Evolutionary conservation across 2,329 filamentous ascomycete species (phyloP).

Genomic region (Alternaria sp.): DNA sequence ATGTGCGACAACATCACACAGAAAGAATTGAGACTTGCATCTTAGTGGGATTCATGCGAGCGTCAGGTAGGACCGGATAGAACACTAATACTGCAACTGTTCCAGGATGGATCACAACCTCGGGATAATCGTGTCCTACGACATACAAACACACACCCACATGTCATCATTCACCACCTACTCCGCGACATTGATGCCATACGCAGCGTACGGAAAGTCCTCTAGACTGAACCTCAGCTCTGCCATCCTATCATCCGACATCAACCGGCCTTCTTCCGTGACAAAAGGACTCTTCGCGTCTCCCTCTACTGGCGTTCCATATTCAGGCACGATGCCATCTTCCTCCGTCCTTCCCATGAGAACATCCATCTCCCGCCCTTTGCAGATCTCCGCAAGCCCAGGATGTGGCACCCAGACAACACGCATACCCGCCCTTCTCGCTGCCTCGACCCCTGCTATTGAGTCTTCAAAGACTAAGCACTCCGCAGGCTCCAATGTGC

Average conservation of each 20-base stretch:
- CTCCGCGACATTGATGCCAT: neutral
- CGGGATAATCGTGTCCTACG: too few relatives aligned
- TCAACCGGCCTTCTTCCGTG: neutral
- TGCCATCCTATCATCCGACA: slow-evolving; percentile 2
- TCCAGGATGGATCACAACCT: too few relatives aligned
- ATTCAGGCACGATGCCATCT: neutral
- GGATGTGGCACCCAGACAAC: slow-evolving; percentile 10
- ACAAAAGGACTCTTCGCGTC: too few relatives aligned
- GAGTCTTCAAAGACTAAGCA: slow-evolving; percentile 13
- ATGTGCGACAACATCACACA: too few relatives aligned
- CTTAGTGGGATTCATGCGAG: too few relatives aligned
- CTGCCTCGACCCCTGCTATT: slow-evolving; percentile 5
- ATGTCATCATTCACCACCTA: too few relatives aligned
- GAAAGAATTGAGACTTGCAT: too few relatives aligned
- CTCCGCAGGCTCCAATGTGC: neutral
- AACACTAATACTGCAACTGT: too few relatives aligned
- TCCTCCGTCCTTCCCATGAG: slow-evolving; percentile 9
- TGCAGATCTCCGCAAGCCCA: slow-evolving; percentile 4
- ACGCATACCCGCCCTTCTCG: neutral
- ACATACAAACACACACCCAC: too few relatives aligned
- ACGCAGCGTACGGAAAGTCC: neutral
- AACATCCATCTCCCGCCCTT: slow-evolving; percentile 7
- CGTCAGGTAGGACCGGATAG: too few relatives aligned
- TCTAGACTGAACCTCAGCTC: slow-evolving; percentile 1
- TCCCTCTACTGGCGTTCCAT: neutral